These are phyloP conservation scores for Silene coronaria DNA, from an alignment of 179 eudicot species.

Conservation along the genomic window DNA sequence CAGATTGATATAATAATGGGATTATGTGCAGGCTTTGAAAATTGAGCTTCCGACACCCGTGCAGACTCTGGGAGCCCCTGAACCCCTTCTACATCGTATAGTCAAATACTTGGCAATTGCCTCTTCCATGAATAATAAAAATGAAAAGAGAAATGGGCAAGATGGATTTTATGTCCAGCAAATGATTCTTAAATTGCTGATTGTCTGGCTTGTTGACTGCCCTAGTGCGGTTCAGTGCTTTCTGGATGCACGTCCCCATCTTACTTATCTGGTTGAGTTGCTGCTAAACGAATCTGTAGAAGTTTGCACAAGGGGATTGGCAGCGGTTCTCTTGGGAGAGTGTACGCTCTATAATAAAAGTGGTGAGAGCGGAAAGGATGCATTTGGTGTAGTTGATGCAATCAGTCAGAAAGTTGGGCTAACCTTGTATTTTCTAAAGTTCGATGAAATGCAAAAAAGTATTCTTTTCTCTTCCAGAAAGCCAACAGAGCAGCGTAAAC, in stretches of 20 bases:
- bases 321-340: constrained; percentile 77
- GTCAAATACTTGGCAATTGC: constrained; percentile 90
- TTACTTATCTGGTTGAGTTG: constrained; percentile 71
- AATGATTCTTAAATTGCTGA: constrained; percentile 68
- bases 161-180: constrained; percentile 50
- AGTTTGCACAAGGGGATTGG: constrained; percentile 58
- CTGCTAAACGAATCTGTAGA: constrained; percentile 53
- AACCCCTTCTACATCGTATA: constrained; percentile 90
- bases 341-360: constrained; percentile 69
- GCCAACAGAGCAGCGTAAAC: constrained; percentile 46
- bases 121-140: constrained; percentile 65
- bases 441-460: constrained; percentile 87
- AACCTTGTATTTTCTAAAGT: constrained; percentile 65
- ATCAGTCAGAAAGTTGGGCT: constrained; percentile 86
- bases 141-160: constrained; percentile 47
- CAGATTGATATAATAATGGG: constrained; percentile 7
- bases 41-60: constrained; percentile 70
- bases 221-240: constrained; percentile 78
- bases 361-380: constrained; percentile 57
- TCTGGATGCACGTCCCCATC: constrained; percentile 86
- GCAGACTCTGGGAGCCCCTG: constrained; percentile 60
- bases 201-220: constrained; percentile 75
- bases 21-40: constrained; percentile 56
- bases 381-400: constrained; percentile 66
- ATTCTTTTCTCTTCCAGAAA: constrained; percentile 51